These are phyloP conservation scores for Mycosphaerella sp. DNA, from an alignment of 2,329 filamentous ascomycete species.

Conservation along the genomic window DNA sequence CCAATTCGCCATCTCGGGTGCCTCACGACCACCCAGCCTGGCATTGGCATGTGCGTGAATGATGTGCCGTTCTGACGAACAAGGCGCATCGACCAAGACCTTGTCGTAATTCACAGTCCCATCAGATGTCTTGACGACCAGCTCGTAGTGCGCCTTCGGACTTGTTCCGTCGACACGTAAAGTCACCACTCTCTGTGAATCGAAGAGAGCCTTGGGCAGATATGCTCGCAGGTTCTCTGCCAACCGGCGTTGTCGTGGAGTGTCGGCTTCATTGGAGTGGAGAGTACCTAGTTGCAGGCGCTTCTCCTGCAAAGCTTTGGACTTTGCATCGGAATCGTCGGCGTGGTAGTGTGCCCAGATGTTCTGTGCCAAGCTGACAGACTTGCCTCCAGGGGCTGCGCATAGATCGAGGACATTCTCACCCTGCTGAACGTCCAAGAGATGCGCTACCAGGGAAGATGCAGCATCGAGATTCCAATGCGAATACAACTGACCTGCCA, in stretches of 20 bases:
- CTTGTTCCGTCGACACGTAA: conserved; percentile 24
- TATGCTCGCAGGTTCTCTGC: conserved; percentile 24
- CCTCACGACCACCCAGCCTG: conserved; percentile 15
- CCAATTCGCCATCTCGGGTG: conserved; percentile 37
- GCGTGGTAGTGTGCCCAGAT: conserved; percentile 26
- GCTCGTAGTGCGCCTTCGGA: conserved; percentile 19
- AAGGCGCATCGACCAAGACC: conserved; percentile 39
- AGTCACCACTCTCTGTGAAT: conserved; percentile 16
- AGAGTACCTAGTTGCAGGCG: conserved; percentile 26
- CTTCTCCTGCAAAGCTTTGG: conserved; percentile 8
- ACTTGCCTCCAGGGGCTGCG: conserved; percentile 37
- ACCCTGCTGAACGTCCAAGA: conserved; percentile 34
- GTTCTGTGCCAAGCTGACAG: conserved; percentile 32
- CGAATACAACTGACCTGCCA: conserved; percentile 18
- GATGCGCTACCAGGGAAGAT: conserved; percentile 32
- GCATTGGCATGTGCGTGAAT: conserved; percentile 33
- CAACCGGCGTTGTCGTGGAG: conserved; percentile 32
- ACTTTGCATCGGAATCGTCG: conserved; percentile 17
- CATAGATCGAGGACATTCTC: conserved; percentile 39
- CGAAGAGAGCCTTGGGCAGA: conserved; percentile 21
- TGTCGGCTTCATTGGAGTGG: conserved; percentile 37
- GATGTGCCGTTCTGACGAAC: conserved; percentile 39
- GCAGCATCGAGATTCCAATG: conserved; percentile 33
- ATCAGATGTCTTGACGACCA: conserved; percentile 28
- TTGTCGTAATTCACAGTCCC: conserved; percentile 36